A percentile compares a stretch with the other conserved stretches of the same genome.
These are phyloP conservation scores for Chaetomium cochliodes DNA, from an alignment of 495 filamentous ascomycete genomes.

Conservation along the genomic window DNA sequence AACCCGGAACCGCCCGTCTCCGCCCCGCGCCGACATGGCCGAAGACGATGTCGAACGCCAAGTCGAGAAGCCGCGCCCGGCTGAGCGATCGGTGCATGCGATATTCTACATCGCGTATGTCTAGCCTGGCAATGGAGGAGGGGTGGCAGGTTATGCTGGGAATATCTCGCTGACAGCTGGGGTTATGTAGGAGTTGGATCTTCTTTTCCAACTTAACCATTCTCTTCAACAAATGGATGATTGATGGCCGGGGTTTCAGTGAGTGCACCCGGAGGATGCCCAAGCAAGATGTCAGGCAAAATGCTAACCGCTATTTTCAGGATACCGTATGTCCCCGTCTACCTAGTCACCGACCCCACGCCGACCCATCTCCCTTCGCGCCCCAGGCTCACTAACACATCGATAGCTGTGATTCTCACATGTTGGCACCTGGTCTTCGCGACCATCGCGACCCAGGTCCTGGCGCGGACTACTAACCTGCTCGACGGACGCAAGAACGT, in stretches of 20 bases:
- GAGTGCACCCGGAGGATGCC: constrained; percentile 41
- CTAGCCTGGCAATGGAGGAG: background rate
- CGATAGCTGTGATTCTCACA: constrained; percentile 59
- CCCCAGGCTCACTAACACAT: constrained; percentile 11
- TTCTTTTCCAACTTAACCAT: constrained; percentile 83
- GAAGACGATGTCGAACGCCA: constrained; percentile 30
- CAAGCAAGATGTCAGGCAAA: background rate
- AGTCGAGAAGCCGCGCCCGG: constrained; percentile 26
- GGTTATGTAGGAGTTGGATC: constrained; percentile 70
- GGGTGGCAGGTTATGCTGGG: background rate
- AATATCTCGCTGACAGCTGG: constrained; percentile 1
- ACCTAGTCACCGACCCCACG: background rate
- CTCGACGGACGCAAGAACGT: constrained; percentile 67
- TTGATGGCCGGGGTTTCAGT: constrained; percentile 76
- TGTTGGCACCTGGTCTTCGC: constrained; percentile 77
- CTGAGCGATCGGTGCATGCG: constrained; percentile 22
- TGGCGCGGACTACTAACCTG: constrained; percentile 64
- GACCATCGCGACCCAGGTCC: constrained; percentile 68
- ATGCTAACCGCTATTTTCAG: constrained; percentile 27
- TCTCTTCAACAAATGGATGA: constrained; percentile 92
- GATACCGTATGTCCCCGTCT: constrained; percentile 36
- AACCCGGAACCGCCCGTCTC: constrained; percentile 1
- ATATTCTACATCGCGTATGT: constrained; percentile 30
- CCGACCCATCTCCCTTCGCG: too few relatives aligned
- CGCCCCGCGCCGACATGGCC: constrained; percentile 19